A percentile compares a stretch with the other conserved stretches of the same genome.
phyloP scores from a whole-genome alignment of 2,329 filamentous ascomycete species.

The Mycocentrospora acerina region DNA sequence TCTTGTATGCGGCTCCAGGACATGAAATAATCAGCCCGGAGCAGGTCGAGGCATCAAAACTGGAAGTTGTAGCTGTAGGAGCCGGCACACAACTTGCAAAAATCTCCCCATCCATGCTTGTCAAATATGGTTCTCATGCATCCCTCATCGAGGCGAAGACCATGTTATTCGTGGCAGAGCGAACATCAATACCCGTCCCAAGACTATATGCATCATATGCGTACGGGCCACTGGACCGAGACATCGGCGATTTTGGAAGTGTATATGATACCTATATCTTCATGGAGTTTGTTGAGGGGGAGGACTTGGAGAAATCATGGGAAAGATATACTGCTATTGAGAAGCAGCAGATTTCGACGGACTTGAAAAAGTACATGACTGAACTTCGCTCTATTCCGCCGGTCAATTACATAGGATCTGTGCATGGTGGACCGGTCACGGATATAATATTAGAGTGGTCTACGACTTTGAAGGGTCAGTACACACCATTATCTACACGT shows the following conservation, averaged over 20 bases:
- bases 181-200: slow-evolving; percentile 19
- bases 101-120: slow-evolving; percentile 12
- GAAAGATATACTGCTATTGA: slow-evolving; percentile 11
- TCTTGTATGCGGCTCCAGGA: slow-evolving; percentile 15
- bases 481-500: too few relatives aligned
- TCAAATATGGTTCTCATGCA: slow-evolving; percentile 18
- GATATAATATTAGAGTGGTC: slow-evolving; percentile 26
- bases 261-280: slow-evolving; percentile 20
- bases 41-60: slow-evolving; percentile 13
- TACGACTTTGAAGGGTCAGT: slow-evolving; percentile 15
- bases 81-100: slow-evolving; percentile 10
- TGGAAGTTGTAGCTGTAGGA: slow-evolving; percentile 3
- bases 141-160: slow-evolving; percentile 22
- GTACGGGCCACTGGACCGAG: slow-evolving; percentile 16
- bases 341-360: slow-evolving; percentile 16
- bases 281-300: slow-evolving; percentile 20
- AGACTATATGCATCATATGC: slow-evolving; percentile 19
- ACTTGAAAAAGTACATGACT: slow-evolving; percentile 16
- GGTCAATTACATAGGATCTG: slow-evolving; percentile 18
- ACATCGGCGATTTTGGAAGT: slow-evolving; percentile 10
- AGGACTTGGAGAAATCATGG: slow-evolving; percentile 15
- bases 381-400: slow-evolving; percentile 18
- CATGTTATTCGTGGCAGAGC: slow-evolving; percentile 17
- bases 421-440: slow-evolving; percentile 17
- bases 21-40: slow-evolving; percentile 19